A percentile compares a stretch with the other conserved stretches of the same genome.
Evolutionary conservation across 2,329 filamentous ascomycete species (phyloP).

Genomic region (Talaromyces amestolkiae): DNA sequence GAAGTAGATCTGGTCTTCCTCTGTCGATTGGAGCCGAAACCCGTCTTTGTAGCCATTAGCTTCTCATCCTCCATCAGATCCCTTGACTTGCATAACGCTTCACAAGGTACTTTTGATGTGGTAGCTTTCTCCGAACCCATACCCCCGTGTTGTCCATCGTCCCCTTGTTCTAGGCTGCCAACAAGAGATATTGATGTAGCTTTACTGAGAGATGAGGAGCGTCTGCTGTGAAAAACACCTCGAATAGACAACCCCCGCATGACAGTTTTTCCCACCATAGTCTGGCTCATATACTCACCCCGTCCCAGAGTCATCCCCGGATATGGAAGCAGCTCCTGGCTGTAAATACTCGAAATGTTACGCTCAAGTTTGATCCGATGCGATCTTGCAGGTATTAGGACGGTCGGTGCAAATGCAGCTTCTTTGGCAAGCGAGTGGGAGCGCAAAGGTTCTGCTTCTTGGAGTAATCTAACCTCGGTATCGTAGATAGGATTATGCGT

Average conservation of each 20-base stretch:
- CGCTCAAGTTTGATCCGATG: slow-evolving; percentile 77
- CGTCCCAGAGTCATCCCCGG: slow-evolving; percentile 71
- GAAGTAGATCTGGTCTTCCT: slow-evolving; percentile 3
- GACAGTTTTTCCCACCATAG: slow-evolving; percentile 59
- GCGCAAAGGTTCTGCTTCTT: slow-evolving; percentile 62
- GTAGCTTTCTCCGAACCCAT: not conserved
- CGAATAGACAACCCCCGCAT: slow-evolving; percentile 75
- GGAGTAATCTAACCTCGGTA: slow-evolving; percentile 44
- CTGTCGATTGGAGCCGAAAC: slow-evolving; percentile 13
- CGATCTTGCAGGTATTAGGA: slow-evolving; percentile 69
- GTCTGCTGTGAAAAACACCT: slow-evolving; percentile 69
- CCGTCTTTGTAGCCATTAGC: slow-evolving; percentile 6
- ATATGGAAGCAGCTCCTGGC: slow-evolving; percentile 73
- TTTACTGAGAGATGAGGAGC: slow-evolving; percentile 58
- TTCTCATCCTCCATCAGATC: not conserved
- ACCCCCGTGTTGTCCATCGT: slow-evolving; percentile 5
- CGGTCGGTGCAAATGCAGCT: slow-evolving; percentile 56
- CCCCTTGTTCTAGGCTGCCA: slow-evolving; percentile 18
- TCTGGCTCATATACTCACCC: slow-evolving; percentile 73
- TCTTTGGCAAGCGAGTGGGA: slow-evolving; percentile 77
- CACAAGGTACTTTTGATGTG: not conserved
- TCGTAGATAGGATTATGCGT: slow-evolving; percentile 66
- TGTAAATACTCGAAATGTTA: slow-evolving; percentile 77
- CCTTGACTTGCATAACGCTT: not conserved
- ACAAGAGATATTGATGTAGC: slow-evolving; percentile 21